Evolutionary conservation across 805 yeast genomes (phyloP), one percentile per base, ranked within the genome.

Genomic region (Ascoidea asiatica): DNA sequence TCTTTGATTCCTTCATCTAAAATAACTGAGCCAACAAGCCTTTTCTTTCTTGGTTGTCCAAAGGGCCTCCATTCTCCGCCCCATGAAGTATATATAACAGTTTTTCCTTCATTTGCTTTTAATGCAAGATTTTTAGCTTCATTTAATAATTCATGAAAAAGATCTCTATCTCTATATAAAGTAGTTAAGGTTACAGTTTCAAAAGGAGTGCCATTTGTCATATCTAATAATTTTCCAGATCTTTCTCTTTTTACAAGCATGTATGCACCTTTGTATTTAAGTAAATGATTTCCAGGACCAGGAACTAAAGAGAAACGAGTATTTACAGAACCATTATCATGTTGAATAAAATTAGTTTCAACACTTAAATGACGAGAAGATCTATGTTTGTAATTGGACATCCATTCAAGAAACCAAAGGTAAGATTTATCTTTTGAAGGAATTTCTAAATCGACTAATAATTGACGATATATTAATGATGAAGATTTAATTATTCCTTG

Each of bases 1-100:
- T 81, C 84, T 48, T 78, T 78, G 43, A 92, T 69, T 2, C 85
- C 88, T 20, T 70, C 60, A 59, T 88, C 97, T 44, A 92, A 65
- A 21, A 92, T 79, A 15, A 92, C 98, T 5, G 95, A 83, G 4
- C 83, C 90, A 37, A 90, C 63, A 21, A 81, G 63, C 53, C 98
- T 70, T 63, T 90, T 90, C 54, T 79, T 81, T 50, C 96, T 72
- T 1, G 98, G 97, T 58, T 81, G 89, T 2, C 98, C 98, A 66
- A 92, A 92, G 4, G 95, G 95, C 56, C 97, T 71, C 98, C 98
- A 92, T 57, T 92, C 98, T 22, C 95, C 95, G 1, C 97, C 98
- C 86, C 92, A 90, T 8, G 95, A 83, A 4, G 96, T 86, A 60
- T 75, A 92, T 4, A 92, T 65, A 5, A 92, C 97, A 0, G 97